Conservation (phyloP, 768 basidiomycete genomes). For the Lactifluus subvellereus region DNA sequence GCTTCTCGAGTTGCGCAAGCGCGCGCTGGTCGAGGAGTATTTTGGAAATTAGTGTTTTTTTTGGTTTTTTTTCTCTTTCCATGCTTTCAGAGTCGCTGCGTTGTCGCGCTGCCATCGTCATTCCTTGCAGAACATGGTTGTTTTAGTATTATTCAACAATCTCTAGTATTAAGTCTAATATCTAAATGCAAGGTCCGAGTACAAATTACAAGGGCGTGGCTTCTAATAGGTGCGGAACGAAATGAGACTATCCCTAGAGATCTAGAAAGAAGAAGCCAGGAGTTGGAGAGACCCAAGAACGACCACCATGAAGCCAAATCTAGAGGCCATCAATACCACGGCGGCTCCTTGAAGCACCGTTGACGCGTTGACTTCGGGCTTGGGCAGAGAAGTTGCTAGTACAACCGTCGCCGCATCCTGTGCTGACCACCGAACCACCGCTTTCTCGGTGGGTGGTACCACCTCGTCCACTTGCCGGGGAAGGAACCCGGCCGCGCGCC, state of each 20-base stretch:
- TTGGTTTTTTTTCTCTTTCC: background rate
- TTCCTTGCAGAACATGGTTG: background rate
- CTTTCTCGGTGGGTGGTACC: background rate
- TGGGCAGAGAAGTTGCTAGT: background rate
- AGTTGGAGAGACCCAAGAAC: background rate
- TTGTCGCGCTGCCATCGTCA: background rate
- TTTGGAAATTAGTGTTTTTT: conserved; percentile 38
- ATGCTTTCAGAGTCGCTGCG: background rate
- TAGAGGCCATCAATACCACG: conserved; percentile 3
- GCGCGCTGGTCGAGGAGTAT: conserved; percentile 77
- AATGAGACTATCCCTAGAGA: background rate
- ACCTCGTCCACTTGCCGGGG: background rate
- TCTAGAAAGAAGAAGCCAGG: conserved; percentile 8
- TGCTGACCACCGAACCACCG: background rate
- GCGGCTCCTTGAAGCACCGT: background rate
- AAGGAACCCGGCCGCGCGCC: conserved; percentile 21
- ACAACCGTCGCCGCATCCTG: background rate
- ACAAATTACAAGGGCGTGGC: background rate
- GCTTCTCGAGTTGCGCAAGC: conserved; percentile 70
- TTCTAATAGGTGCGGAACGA: background rate
- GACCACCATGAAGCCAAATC: conserved; percentile 11
- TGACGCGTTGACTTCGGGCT: background rate
- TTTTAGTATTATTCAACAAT: background rate
- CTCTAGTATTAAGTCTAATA: background rate
- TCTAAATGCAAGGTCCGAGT: background rate